Base-by-base conservation (phyloP, 1,139 yeast genomes). In the Debaryomyces udenii region DNA sequence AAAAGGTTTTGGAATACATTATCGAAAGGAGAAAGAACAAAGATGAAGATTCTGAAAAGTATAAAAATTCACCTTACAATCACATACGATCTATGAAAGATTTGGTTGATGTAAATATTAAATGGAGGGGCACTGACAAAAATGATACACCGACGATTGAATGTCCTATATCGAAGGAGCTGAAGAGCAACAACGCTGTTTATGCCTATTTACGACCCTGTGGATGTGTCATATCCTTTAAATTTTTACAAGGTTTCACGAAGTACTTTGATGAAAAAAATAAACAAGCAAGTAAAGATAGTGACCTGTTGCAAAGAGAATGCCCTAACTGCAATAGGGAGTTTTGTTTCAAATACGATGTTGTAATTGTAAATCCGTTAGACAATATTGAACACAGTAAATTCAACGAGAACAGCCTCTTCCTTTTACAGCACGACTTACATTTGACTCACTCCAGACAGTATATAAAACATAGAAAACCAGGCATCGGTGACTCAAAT, bases 1-100 rank as follows among this genome's bases (percentile, higher is more conserved):
- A 85, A 46, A 67, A 83, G 27, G 60, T 87, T 0, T 52, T 90
- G 10, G 85, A 83, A 52, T 72, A 75, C 56, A 57, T 86, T 13
- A 57, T 85, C 3, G 66, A 65, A 20, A 65, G 64, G 14, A 59
- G 44, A 18, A 39, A 51, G 9, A 46, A 64, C 31, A 59, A 61
- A 18, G 65, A 62, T 31, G 48, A 53, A 22, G 37, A 35, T n/a
- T 52, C 53, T n/a, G 64, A 61, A 32, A 48, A 53, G 17, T 32
- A 26, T 17, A 32, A 28, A 5, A 49, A 48, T 6, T 11, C 27
- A 3, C 11, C 59, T 17, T 61, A 74, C 7, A 42, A 49, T 1
- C 85, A 83, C 55, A 69, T 85, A 13, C 65, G 53, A 17, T 51
- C 64, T 4, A 39, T 68, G 17, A 55, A 53, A 14, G 75, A 70